Base-by-base conservation (phyloP, 805 yeast genomes). In the Saccharomyces kudriavzevii region DNA sequence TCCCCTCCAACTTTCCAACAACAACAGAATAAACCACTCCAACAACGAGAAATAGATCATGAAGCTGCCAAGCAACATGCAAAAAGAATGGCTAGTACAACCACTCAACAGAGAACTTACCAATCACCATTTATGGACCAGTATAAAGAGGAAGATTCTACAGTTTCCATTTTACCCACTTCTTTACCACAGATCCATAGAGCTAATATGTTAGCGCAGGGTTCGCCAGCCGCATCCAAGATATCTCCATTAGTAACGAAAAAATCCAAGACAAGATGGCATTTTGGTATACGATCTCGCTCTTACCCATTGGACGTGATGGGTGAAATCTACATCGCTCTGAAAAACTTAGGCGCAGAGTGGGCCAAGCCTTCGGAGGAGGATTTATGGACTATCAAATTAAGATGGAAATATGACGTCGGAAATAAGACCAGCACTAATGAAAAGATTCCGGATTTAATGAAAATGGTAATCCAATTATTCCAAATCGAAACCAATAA, bases 251-350 rank as follows among this genome's bases (percentile, higher is more conserved):
- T 83, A 22, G 77, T 84, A 25, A 77, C 86, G 48, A 90, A 92
- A 69, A 89, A 89, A 69, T 87, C 92, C 56, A 92, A 90, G 71
- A 89, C 96, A 5, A 83, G 96, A 70, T 94, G 99, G 99, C 99
- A 94, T 75, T 94, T 94, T 67, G 99, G 99, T 59, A 94, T 94
- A 56, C 78, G 99, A 67, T 89, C 97, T 8, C 79, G 97, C 63
- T 89, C 97, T 0, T 94, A 94, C 67, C 98, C 99, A 31, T 76
- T 94, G 61, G 99, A 94, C 70, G 99, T 94, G 3, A 94, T 94
- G 98, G 97, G 97, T 27, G 99, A 94, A 68, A 91, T 94, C 47
- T 94, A 94, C 72, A 78, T 97, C 48, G 98, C 98, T 1, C 76
- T 94, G 66, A 88, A 88, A 71, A 89, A 88, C 63, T 74, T 94